Conservation (phyloP, 306 rosid genomes). For the Sphenostylis stenocarpa region DNA sequence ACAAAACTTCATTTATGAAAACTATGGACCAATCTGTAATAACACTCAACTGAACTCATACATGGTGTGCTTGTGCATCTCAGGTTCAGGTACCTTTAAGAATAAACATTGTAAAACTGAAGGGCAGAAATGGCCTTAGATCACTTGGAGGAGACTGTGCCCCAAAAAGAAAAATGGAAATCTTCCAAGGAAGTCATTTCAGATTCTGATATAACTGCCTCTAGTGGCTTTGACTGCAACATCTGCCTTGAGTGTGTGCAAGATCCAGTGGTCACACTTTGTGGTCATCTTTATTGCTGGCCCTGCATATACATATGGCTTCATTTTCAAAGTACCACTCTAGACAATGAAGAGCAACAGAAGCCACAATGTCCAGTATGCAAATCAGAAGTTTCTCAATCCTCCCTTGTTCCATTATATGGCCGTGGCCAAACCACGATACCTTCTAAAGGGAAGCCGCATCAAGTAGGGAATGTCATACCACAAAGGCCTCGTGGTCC, state of each 20-base stretch:
- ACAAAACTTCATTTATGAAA: neutral
- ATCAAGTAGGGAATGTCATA: slow-evolving; percentile 45
- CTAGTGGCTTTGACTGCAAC: slow-evolving; percentile 78
- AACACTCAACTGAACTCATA: slow-evolving; percentile 1
- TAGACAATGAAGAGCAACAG: slow-evolving; percentile 33
- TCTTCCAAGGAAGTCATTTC: slow-evolving; percentile 38
- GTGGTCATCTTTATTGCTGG: slow-evolving; percentile 98
- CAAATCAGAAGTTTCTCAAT: slow-evolving; percentile 75
- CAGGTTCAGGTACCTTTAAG: slow-evolving; percentile 18
- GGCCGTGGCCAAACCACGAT: slow-evolving; percentile 55
- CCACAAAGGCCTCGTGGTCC: slow-evolving; percentile 75
- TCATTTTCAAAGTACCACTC: slow-evolving; percentile 36
- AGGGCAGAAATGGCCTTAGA: slow-evolving; percentile 48
- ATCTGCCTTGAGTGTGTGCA: slow-evolving; percentile 78
- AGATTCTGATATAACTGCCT: slow-evolving; percentile 42
- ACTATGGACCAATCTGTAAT: neutral
- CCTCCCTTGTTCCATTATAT: slow-evolving; percentile 73
- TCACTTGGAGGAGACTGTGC: slow-evolving; percentile 39
- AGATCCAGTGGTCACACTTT: slow-evolving; percentile 93
- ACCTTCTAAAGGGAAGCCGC: slow-evolving; percentile 39
- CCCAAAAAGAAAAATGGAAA: slow-evolving; percentile 42
- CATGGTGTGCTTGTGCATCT: slow-evolving; percentile 18
- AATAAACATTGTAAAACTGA: neutral
- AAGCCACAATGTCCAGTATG: slow-evolving; percentile 79
- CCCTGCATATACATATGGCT: slow-evolving; percentile 95